phyloP scores from a whole-genome alignment of 148 eudicot species.

The Vaccinium vitisidaea region DNA sequence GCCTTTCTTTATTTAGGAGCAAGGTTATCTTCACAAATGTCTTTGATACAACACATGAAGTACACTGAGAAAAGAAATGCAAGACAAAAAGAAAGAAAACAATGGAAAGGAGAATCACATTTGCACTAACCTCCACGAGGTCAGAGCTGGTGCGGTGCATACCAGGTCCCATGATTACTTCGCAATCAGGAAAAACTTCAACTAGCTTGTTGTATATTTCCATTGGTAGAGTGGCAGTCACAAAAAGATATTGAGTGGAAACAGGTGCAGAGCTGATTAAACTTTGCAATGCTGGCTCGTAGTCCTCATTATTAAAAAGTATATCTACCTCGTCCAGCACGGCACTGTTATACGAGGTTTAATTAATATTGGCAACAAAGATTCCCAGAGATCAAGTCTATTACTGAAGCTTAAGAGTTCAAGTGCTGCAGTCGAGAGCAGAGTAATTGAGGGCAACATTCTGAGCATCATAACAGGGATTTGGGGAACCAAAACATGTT shows the following conservation, averaged over 20 bases:
- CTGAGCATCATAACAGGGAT: not conserved
- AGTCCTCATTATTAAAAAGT: constrained; percentile 83
- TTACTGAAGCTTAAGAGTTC: not conserved
- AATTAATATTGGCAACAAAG: constrained; percentile 6
- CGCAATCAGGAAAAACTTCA: constrained; percentile 83
- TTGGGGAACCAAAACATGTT: not conserved
- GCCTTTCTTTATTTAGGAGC: not conserved
- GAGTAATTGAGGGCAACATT: not conserved
- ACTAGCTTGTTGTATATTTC: constrained; percentile 85
- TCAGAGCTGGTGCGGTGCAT: constrained; percentile 88
- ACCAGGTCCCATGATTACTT: constrained; percentile 94
- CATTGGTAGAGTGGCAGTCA: constrained; percentile 88
- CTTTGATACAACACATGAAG: not conserved
- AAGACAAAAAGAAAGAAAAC: not conserved
- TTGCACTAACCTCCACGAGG: constrained; percentile 76
- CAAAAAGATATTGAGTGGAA: constrained; percentile 85
- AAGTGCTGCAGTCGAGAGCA: not conserved
- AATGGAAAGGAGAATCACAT: constrained; percentile 9
- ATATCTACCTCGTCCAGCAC: constrained; percentile 94
- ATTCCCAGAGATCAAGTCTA: not conserved
- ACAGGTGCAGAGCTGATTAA: constrained; percentile 64
- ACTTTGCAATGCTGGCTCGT: constrained; percentile 70
- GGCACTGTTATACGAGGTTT: constrained; percentile 55
- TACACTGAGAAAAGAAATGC: not conserved
- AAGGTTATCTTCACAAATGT: not conserved